Conservation (phyloP, 352 stramenopile genomes). For the Phytophthora nicotianae region DNA sequence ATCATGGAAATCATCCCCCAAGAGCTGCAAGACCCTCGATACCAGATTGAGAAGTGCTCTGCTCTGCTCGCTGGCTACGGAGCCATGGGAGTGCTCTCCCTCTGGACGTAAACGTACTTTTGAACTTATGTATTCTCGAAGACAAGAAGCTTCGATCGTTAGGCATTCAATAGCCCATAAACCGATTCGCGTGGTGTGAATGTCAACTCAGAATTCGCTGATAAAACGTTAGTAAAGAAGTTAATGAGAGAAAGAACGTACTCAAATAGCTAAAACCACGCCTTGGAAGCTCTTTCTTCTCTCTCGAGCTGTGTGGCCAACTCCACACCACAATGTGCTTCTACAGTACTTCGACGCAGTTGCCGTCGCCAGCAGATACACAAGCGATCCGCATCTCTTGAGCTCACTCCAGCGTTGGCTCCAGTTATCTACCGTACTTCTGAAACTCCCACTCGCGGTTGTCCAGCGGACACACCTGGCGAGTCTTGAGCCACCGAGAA, state of each 20-base stretch:
- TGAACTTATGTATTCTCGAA: conserved; percentile 36
- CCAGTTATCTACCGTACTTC: conserved; percentile 92
- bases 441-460: conserved; percentile 99
- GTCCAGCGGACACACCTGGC: conserved; percentile 98
- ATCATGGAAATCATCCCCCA: conserved; percentile 86
- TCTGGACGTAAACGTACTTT: conserved; percentile 61
- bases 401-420: conserved; percentile 3
- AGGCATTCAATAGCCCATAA: conserved; percentile 30
- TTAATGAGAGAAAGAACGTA: conserved; percentile 34
- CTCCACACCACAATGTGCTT: conserved; percentile 7
- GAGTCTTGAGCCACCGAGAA: conserved; percentile 98
- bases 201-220: conserved; percentile 23
- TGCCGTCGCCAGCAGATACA: conserved; percentile 1
- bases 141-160: conserved; percentile 27
- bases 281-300: conserved; percentile 4
- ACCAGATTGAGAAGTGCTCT: conserved; percentile 56
- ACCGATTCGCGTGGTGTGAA: conserved; percentile 18
- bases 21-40: conserved; percentile 64
- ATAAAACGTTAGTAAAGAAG: conserved; percentile 36
- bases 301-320: conserved; percentile 7
- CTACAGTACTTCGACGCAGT: conserved; percentile 14
- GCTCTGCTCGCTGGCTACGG: conserved; percentile 64
- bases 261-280: conserved; percentile 25
- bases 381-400: conserved; percentile 5
- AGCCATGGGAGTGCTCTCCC: conserved; percentile 68